A percentile compares a stretch with the other conserved stretches of the same genome.
Evolutionary conservation across 306 rosid species (phyloP).

Genomic region (Cucurbita maxima): DNA sequence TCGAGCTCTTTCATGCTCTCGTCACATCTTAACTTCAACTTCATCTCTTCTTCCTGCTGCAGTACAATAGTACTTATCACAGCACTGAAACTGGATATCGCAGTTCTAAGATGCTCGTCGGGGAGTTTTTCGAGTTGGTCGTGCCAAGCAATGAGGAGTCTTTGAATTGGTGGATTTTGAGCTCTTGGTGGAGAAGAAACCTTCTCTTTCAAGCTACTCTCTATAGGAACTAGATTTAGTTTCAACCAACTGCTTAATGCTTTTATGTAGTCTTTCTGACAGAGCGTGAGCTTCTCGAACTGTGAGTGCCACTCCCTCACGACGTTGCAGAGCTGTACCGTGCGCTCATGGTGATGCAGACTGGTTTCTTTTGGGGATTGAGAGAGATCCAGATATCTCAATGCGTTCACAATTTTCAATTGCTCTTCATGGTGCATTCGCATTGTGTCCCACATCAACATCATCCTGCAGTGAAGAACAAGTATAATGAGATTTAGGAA

Average conservation of each 20-base stretch:
- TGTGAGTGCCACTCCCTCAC: slow-evolving; percentile 62
- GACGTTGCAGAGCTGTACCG: slow-evolving; percentile 42
- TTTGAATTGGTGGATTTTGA: slow-evolving; percentile 49
- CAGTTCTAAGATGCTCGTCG: slow-evolving; percentile 53
- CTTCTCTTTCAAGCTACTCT: slow-evolving; percentile 75
- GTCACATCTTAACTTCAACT: slow-evolving; percentile 47
- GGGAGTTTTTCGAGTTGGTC: slow-evolving; percentile 67
- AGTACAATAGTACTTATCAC: slow-evolving; percentile 36
- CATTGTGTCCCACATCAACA: slow-evolving; percentile 68
- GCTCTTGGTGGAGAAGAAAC: slow-evolving; percentile 89
- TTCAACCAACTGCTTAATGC: slow-evolving; percentile 60
- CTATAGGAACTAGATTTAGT: slow-evolving; percentile 71
- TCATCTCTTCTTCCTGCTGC: slow-evolving; percentile 59
- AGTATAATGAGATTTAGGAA: not conserved
- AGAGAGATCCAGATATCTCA: slow-evolving; percentile 41
- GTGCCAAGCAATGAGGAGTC: slow-evolving; percentile 59
- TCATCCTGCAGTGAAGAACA: slow-evolving; percentile 47
- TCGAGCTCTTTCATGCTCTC: slow-evolving; percentile 58
- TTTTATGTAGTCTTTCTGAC: slow-evolving; percentile 58
- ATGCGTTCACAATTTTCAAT: slow-evolving; percentile 18
- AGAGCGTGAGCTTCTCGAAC: slow-evolving; percentile 39
- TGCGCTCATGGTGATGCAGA: slow-evolving; percentile 65
- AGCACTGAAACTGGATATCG: slow-evolving; percentile 52
- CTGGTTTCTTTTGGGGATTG: slow-evolving; percentile 70
- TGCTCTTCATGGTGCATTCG: slow-evolving; percentile 39